Percentiles rank a stretch among this genome's conserved stretches.
Evolutionary conservation across 805 yeast species (phyloP).

Genomic region (Maudiozyma bulderi): DNA sequence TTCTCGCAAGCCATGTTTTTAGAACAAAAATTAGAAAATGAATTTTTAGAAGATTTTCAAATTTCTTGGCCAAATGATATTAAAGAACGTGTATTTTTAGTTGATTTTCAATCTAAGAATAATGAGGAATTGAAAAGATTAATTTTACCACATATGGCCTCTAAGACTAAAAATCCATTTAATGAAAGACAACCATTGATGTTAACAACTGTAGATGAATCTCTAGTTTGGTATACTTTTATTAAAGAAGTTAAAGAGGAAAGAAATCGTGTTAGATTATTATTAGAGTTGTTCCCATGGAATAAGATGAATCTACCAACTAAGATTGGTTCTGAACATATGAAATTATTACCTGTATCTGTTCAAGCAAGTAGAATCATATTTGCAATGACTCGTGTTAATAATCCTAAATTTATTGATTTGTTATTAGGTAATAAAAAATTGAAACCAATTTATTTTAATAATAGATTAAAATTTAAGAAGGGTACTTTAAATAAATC

Average conservation of each 20-base stretch:
- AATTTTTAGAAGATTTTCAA: conserved; percentile 38
- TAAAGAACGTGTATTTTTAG: conserved; percentile 29
- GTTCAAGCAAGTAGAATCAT: conserved; percentile 54
- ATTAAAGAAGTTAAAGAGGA: conserved; percentile 35
- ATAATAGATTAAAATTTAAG: conserved; percentile 42
- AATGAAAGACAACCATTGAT: conserved; percentile 49
- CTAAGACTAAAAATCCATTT: conserved; percentile 51
- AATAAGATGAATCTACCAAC: conserved; percentile 42
- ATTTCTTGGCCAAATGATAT: conserved; percentile 45
- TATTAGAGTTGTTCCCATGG: conserved; percentile 50
- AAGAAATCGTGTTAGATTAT: conserved; percentile 29
- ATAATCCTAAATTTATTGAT: conserved; percentile 41
- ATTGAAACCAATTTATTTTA: conserved; percentile 46
- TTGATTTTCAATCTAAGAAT: conserved; percentile 13
- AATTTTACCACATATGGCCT: conserved; percentile 42
- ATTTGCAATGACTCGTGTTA: conserved; percentile 54
- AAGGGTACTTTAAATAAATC: conserved; percentile 46
- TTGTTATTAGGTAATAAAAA: conserved; percentile 48
- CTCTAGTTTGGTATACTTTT: conserved; percentile 51
- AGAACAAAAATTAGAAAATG: conserved; percentile 46
- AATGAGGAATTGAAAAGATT: conserved; percentile 37
- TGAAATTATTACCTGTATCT: conserved; percentile 48
- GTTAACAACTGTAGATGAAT: conserved; percentile 39
- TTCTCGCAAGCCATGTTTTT: conserved; percentile 53
- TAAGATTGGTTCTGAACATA: conserved; percentile 26